Conservation (phyloP, 257 asterid species). For the Ballota nigra region DNA sequence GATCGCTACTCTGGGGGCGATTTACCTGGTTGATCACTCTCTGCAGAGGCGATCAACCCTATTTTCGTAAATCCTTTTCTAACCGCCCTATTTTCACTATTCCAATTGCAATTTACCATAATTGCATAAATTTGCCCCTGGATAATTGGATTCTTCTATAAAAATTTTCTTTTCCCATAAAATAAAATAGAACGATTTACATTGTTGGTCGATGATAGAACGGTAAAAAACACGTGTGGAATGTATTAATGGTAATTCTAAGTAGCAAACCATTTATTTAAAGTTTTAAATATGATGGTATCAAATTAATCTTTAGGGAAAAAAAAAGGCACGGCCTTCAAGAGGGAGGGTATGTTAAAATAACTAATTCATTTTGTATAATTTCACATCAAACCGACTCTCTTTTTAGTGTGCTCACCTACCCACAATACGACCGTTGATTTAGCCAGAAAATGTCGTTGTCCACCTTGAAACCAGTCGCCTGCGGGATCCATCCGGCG, state of each 20-base stretch:
- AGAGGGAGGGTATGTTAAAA: conserved; percentile 11
- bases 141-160: no score
- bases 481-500: conserved; percentile 27
- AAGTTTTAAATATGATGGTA: neutral
- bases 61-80: no score
- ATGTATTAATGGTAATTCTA: neutral
- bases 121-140: no score
- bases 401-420: conserved; percentile 21
- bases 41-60: no score
- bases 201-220: neutral
- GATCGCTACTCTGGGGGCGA: no score
- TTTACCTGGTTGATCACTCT: no score
- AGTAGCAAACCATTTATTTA: neutral
- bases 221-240: neutral
- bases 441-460: conserved; percentile 39
- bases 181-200: neutral
- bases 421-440: conserved; percentile 28
- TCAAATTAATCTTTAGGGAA: neutral
- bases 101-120: no score
- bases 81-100: no score
- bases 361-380: neutral
- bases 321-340: neutral
- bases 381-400: conserved; percentile 22
- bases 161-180: no score
- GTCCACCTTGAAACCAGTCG: conserved; percentile 28